Evolutionary conservation across 306 rosid species (phyloP), one percentile per base, ranked within the genome.

Genomic region (Hylodesmum podocarpum): DNA sequence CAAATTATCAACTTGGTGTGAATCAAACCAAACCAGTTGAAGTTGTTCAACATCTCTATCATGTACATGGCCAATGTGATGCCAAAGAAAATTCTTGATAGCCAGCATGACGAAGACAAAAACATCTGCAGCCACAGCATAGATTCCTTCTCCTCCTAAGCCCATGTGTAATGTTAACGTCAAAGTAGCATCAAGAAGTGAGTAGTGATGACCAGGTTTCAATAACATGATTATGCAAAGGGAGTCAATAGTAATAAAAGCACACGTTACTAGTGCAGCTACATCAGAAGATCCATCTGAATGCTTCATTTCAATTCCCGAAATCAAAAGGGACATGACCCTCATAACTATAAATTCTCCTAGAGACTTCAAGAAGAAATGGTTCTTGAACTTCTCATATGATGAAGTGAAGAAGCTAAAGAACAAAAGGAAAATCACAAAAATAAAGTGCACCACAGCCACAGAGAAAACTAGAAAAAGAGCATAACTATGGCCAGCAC

Each of bases 201-300:
- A 74, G 75, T 46, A 80, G 41, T 81, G 80, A 9, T 75, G 77
- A 13, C 77, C 84, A 27, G 81, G 77, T 61, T 62, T 75, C 11
- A 81, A 39, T 8, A 81, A 29, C 14, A 18, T 37, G 40, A 75
- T 58, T 12, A 81, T 19, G 25, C 77, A 68, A 2, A 81, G 76
- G 3, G 68, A 47, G 58, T 67, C 71, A 1, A 75, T n/a, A 10
- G 64, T 43, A 14, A 81, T 47, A 41, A 67, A 74, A 34, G 5
- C 66, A 61, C 59, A 68, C 6, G 73, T 37, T 8, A 7, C 9
- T 21, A 70, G 47, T 8, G 11, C 77, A 15, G 50, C 49, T 22
- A 67, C 22, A 3, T 47, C 72, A 46, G 22, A 12, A 61, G 7
- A 7, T 13, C 64, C 63, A 25, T 64, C 70, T 64, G 19, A 29